Percentiles rank a stretch among this genome's conserved stretches.
phyloP scores from a whole-genome alignment of 2,329 filamentous ascomycete genomes.

The Claviceps citrina region DNA sequence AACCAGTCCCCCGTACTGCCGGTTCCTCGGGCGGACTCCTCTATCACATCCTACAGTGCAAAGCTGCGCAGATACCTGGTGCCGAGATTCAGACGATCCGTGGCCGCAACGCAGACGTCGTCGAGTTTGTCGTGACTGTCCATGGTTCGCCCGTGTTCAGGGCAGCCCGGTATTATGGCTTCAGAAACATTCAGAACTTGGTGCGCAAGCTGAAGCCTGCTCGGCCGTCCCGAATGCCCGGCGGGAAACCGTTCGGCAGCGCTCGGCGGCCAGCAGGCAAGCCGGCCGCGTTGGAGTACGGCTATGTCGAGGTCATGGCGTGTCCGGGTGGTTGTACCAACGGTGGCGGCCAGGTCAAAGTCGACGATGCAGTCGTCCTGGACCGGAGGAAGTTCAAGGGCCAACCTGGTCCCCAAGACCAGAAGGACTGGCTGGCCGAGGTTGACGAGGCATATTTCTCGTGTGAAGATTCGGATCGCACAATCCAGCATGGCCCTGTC shows the following conservation, averaged over 20 bases:
- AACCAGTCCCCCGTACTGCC: slow-evolving; percentile 36
- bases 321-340: slow-evolving; percentile 98
- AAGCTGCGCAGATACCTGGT: slow-evolving; percentile 55
- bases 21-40: slow-evolving; percentile 84
- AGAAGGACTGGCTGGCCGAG: slow-evolving; percentile 69
- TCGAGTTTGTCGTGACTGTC: slow-evolving; percentile 61
- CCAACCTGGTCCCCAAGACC: slow-evolving; percentile 58
- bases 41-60: slow-evolving; percentile 64
- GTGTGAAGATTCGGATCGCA: slow-evolving; percentile 37
- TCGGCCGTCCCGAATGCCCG: slow-evolving; percentile 62
- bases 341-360: slow-evolving; percentile 87
- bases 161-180: slow-evolving; percentile 87
- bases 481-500: slow-evolving; percentile 9
- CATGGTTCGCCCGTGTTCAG: slow-evolving; percentile 49
- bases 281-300: slow-evolving; percentile 46
- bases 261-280: slow-evolving; percentile 38
- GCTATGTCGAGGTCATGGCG: slow-evolving; percentile 98
- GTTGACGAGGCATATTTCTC: slow-evolving; percentile 90
- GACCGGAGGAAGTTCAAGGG: slow-evolving; percentile 30
- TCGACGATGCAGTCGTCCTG: slow-evolving; percentile 55
- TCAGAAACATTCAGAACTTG: slow-evolving; percentile 95
- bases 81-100: slow-evolving; percentile 55
- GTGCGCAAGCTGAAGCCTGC: slow-evolving; percentile 82
- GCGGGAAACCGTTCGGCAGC: slow-evolving; percentile 46
- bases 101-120: slow-evolving; percentile 80